A percentile compares a stretch with the other conserved stretches of the same genome.
Conservation (phyloP, 2,329 filamentous ascomycete genomes). For the Epichloe brachyelytri region DNA sequence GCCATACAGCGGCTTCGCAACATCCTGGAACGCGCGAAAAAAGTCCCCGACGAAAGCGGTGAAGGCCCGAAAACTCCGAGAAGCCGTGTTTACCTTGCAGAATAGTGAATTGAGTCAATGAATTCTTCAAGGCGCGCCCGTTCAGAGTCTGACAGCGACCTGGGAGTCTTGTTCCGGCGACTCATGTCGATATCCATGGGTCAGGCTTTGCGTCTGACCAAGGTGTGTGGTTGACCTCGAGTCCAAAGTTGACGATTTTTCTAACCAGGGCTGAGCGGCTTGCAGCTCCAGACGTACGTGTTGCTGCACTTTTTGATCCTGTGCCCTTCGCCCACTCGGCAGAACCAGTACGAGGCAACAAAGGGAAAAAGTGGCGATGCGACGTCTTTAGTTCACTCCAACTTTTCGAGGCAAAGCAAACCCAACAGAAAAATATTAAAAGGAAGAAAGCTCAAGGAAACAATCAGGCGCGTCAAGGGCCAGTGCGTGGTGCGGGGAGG, state of each 20-base stretch:
- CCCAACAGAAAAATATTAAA: not conserved
- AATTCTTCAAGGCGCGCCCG: constrained; percentile 79
- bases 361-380: not conserved
- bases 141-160: constrained; percentile 69
- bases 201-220: constrained; percentile 2
- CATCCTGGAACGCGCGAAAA: not conserved
- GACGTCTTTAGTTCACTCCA: not conserved
- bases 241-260: not conserved
- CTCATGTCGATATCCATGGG: constrained; percentile 56
- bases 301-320: not conserved
- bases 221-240: constrained; percentile 3
- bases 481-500: constrained; percentile 8
- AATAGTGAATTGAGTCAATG: constrained; percentile 91
- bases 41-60: not conserved
- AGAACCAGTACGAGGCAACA: not conserved
- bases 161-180: constrained; percentile 76
- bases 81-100: constrained; percentile 50
- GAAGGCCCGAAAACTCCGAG: not conserved
- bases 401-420: not conserved
- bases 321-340: not conserved
- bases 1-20: not conserved
- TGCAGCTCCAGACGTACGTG: constrained; percentile 1
- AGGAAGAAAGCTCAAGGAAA: constrained; percentile 3
- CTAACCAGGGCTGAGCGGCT: not conserved
- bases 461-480: constrained; percentile 6